Conservation (phyloP, 2,329 filamentous ascomycete species). For the Fusarium penzigii region DNA sequence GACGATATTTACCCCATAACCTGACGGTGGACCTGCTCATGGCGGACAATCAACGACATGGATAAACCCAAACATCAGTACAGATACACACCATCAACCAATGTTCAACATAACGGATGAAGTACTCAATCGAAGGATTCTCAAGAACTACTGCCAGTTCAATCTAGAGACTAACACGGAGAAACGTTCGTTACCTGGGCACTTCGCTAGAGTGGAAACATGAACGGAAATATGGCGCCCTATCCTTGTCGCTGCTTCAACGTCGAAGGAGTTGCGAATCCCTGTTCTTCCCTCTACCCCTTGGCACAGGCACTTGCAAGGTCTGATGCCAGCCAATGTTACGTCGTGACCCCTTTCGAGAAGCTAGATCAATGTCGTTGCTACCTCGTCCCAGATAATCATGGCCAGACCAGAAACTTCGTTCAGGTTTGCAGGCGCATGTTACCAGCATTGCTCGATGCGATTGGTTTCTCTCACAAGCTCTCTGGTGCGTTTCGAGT, state of each 20-base stretch:
- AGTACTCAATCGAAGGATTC: no score
- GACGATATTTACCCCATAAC: no score
- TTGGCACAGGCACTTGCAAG: not conserved
- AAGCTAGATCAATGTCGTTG: not conserved
- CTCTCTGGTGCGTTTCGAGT: constrained; percentile 25
- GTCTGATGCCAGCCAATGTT: no score
- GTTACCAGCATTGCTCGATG: constrained; percentile 2
- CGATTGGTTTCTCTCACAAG: constrained; percentile 16
- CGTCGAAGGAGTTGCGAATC: not conserved
- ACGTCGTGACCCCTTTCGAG: not conserved
- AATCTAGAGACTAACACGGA: no score
- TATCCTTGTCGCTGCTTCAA: not conserved
- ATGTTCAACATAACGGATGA: no score
- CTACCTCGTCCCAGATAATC: not conserved
- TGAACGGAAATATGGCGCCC: not conserved
- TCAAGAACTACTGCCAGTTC: no score
- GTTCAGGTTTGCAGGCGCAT: constrained; percentile 1
- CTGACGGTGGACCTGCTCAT: no score
- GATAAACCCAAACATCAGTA: no score
- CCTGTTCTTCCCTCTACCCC: not conserved
- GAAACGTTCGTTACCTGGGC: no score
- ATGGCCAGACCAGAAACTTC: not conserved
- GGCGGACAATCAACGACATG: no score
- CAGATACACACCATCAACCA: no score
- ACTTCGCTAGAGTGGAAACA: not conserved